Percentiles rank a stretch among this genome's conserved stretches.
Evolutionary conservation across 1,139 yeast genomes (phyloP).

Genomic region (Yamadazyma aaseri): DNA sequence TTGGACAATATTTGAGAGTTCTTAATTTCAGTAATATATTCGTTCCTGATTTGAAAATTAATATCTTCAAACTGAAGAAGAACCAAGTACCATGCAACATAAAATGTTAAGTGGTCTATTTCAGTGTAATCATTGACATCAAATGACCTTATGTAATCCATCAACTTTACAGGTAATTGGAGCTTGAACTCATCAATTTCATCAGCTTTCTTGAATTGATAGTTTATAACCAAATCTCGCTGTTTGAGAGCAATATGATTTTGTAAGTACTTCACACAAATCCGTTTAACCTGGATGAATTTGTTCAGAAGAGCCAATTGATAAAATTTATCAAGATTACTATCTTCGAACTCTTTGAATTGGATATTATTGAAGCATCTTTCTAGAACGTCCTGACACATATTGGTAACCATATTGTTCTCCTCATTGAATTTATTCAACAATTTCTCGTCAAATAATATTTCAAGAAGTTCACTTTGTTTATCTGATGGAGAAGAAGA

Average conservation of each 20-base stretch:
- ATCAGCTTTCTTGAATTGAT: constrained; percentile 45
- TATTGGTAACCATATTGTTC: constrained; percentile 29
- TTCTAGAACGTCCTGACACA: constrained; percentile 34
- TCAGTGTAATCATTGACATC: constrained; percentile 26
- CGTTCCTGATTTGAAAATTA: constrained; percentile 61
- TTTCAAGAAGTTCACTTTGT: constrained; percentile 36
- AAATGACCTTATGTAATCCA: neutral
- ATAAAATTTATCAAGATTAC: constrained; percentile 18
- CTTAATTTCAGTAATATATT: constrained; percentile 58
- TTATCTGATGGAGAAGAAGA: constrained; percentile 16
- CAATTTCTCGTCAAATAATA: constrained; percentile 28
- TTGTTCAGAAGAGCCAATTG: constrained; percentile 20
- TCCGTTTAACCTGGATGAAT: constrained; percentile 27
- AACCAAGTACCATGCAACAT: constrained; percentile 67
- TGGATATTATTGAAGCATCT: constrained; percentile 22
- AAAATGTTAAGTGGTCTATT: constrained; percentile 33
- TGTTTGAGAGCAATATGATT: constrained; percentile 39
- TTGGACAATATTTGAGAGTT: constrained; percentile 44
- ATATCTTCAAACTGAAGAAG: constrained; percentile 65
- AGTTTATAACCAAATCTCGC: constrained; percentile 61
- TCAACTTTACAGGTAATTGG: constrained; percentile 32
- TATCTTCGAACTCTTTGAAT: constrained; percentile 5
- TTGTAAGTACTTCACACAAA: constrained; percentile 36
- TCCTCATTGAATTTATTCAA: constrained; percentile 14
- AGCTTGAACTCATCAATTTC: constrained; percentile 16